These are phyloP conservation scores for Carex myosuroides DNA, from an alignment of 176 grass and related monocot genomes.

Conservation along the genomic window DNA sequence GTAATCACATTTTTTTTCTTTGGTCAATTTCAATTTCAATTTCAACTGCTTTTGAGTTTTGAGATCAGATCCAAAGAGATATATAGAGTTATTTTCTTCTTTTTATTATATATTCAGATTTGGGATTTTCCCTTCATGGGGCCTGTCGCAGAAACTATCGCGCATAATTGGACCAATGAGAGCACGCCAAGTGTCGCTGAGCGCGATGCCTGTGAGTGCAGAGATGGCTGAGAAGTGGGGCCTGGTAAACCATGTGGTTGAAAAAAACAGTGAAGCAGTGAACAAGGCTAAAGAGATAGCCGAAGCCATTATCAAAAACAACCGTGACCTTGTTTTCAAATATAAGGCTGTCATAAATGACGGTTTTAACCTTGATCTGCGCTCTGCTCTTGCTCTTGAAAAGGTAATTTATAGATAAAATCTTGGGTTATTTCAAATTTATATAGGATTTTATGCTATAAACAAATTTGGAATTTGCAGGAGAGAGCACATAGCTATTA, in stretches of 20 bases:
- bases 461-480: conserved; percentile 32
- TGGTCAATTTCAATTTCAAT: background rate
- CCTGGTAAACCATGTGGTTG: conserved; percentile 70
- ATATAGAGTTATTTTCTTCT: background rate
- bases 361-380: conserved; percentile 62
- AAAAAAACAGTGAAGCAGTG: conserved; percentile 47
- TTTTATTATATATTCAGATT: conserved; percentile 42
- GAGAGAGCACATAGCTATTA: conserved; percentile 78
- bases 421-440: background rate
- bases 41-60: too few relatives aligned
- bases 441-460: background rate
- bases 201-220: conserved; percentile 56
- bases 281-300: conserved; percentile 62
- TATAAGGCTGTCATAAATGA: conserved; percentile 94
- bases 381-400: conserved; percentile 57
- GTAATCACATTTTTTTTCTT: conserved; percentile 25
- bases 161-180: conserved; percentile 74
- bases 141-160: conserved; percentile 87
- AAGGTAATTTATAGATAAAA: conserved; percentile 37
- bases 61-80: too few relatives aligned
- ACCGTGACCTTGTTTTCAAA: conserved; percentile 53
- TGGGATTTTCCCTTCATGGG: conserved; percentile 95
- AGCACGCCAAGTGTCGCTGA: conserved; percentile 73
- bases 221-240: conserved; percentile 87
- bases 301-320: conserved; percentile 58